Evolutionary conservation across 192 early-diverging fungal species (phyloP).

Genomic region (Coemansia sp.): DNA sequence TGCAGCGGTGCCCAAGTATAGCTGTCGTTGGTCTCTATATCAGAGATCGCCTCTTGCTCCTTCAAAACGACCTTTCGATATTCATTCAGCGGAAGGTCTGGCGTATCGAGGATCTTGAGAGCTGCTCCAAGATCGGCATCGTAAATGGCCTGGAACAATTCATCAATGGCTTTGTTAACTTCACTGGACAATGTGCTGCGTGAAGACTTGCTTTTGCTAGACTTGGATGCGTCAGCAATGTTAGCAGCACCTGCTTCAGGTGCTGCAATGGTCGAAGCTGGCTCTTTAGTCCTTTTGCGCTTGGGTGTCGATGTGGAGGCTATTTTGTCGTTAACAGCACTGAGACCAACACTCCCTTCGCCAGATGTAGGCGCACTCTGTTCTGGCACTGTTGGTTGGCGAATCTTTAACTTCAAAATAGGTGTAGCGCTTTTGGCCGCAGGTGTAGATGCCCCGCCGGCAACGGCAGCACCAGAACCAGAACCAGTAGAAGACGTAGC

Average conservation of each 20-base stretch:
- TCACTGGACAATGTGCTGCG: background rate
- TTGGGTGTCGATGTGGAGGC: constrained; percentile 16
- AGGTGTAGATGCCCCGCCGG: background rate
- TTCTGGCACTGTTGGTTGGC: constrained; percentile 11
- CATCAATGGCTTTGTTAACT: constrained; percentile 26
- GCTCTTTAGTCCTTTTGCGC: constrained; percentile 36
- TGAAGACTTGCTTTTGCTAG: background rate
- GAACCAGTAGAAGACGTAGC: background rate
- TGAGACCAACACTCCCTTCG: background rate
- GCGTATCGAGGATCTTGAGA: constrained; percentile 31
- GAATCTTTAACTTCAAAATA: constrained; percentile 22
- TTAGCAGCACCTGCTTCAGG: background rate
- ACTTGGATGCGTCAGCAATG: background rate
- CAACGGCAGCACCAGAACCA: background rate
- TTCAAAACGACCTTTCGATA: constrained; percentile 49
- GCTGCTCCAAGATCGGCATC: constrained; percentile 43
- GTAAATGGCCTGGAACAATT: constrained; percentile 53
- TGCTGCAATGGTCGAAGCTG: background rate
- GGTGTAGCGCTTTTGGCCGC: background rate
- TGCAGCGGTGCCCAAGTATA: constrained; percentile 88
- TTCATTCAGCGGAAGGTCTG: constrained; percentile 38
- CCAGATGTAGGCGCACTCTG: constrained; percentile 11
- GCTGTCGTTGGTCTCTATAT: constrained; percentile 57
- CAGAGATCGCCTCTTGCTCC: constrained; percentile 43
- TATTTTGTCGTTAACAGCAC: background rate